A percentile compares a stretch with the other conserved stretches of the same genome.
Conservation (phyloP, 768 basidiomycete species). For the Auricularia cornea region DNA sequence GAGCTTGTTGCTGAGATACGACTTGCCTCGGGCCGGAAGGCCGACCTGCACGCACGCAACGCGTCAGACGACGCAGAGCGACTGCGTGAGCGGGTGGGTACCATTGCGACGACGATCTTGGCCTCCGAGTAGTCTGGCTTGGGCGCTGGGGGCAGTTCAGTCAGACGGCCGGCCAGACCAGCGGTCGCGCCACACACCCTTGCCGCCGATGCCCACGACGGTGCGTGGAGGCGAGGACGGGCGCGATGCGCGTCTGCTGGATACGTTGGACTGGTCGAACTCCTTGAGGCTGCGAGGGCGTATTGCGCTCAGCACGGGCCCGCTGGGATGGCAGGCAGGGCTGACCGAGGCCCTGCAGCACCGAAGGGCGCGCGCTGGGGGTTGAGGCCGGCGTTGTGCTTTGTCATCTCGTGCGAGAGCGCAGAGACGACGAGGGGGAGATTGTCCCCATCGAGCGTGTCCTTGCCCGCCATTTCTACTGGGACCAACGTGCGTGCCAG, state of each 20-base stretch:
- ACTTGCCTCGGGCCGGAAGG: conserved; percentile 95
- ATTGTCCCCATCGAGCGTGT: background rate
- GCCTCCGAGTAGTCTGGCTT: conserved; percentile 98
- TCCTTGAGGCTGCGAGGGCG: conserved; percentile 38
- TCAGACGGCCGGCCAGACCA: conserved; percentile 2
- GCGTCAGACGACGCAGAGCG: background rate
- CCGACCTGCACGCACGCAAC: conserved; percentile 56
- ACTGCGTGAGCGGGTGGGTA: conserved; percentile 21
- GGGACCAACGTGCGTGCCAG: background rate
- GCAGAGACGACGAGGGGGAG: background rate
- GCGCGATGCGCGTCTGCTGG: conserved; percentile 62
- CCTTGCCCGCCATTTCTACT: background rate
- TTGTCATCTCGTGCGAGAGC: background rate
- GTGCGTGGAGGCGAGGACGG: conserved; percentile 73
- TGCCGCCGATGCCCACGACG: conserved; percentile 83
- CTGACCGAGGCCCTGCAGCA: background rate
- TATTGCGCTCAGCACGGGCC: background rate
- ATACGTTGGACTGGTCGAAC: conserved; percentile 67
- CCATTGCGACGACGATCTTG: conserved; percentile 98
- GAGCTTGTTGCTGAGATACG: conserved; percentile 95
- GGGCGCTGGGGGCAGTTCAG: conserved; percentile 45
- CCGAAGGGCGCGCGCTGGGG: background rate
- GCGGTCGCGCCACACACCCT: conserved; percentile 42
- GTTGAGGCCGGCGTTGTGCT: background rate
- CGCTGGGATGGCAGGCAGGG: background rate